Evolutionary conservation across 2,329 filamentous ascomycete genomes (phyloP).

Genomic region (Drechslerella stenobrocha): DNA sequence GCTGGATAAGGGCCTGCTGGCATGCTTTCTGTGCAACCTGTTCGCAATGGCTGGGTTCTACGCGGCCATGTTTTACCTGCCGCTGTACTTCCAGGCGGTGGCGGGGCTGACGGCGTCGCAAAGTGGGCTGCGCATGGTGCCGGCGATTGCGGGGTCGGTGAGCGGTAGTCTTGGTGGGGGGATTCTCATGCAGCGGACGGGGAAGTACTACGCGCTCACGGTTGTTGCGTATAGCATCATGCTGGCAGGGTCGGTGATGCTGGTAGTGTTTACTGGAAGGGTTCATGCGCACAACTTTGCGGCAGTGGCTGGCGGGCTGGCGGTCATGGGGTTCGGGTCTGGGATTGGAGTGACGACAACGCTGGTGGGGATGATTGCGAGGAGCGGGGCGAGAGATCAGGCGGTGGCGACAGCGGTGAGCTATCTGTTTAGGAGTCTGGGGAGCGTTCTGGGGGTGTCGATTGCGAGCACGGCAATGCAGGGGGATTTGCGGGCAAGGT

Average conservation of each 20-base stretch:
- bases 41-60: conserved; percentile 68
- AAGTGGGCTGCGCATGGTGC: conserved; percentile 69
- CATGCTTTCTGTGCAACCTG: conserved; percentile 72
- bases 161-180: conserved; percentile 68
- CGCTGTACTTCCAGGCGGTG: conserved; percentile 76
- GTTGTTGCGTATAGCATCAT: conserved; percentile 62
- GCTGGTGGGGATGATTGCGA: conserved; percentile 72
- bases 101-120: conserved; percentile 66
- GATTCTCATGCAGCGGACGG: conserved; percentile 69
- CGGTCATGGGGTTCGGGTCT: conserved; percentile 62
- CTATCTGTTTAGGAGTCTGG: conserved; percentile 77
- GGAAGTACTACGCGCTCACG: conserved; percentile 72
- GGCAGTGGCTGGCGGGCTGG: conserved; percentile 62
- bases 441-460: conserved; percentile 68
- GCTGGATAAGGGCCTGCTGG: conserved; percentile 67
- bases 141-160: conserved; percentile 67
- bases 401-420: conserved; percentile 77
- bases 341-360: conserved; percentile 70
- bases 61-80: conserved; percentile 70
- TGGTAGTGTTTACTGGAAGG: conserved; percentile 60
- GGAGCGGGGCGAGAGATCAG: conserved; percentile 68
- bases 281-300: conserved; percentile 9
- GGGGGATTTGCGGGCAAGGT: conserved; percentile 64
- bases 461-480: conserved; percentile 72
- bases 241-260: conserved; percentile 62